Base-by-base conservation (phyloP, 2,329 filamentous ascomycete genomes). In the Chaetomium globosum region DNA sequence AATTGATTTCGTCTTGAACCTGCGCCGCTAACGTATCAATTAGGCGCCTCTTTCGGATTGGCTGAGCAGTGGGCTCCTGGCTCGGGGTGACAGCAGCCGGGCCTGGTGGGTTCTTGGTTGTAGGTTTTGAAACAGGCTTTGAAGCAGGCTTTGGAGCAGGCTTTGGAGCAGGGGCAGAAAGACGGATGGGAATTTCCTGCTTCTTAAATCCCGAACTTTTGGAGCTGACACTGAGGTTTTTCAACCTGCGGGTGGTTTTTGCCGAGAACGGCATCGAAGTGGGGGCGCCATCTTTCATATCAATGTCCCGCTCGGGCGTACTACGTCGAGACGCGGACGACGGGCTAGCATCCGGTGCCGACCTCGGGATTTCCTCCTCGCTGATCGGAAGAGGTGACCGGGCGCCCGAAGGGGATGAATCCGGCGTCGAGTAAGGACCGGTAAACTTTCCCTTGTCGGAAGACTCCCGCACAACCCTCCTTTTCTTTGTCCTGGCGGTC, bases 11-110 rank as follows among this genome's bases (percentile, higher is more conserved):
- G 4, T 77, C 74, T 16, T 76, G 74, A 39, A 73, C 76, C 68
- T 81, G 80, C 1, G 77, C 78, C 7, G 74, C 76, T 23, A 82
- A 69, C 0, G 78, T 72, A 70, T 82, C 80, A 36, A 82, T 82
- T 49, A 82, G 68, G 23, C 80, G 77, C 56, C 69, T 70, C 48
- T 70, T 71, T 46, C 70, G 68, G 19, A 66, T 65, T 21, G 46
- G 61, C 6, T 57, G 54, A 28, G 52, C 53, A 12, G 46, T n/a
- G 28, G 67, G 30, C 5, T 19, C 10, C 23, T 61, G 30, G 2
- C 36, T 10, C 10, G 31, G 46, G 8, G 61, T n/a, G 5, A 2
- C 43, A 26, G 61, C 8, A 19, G 64, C 52, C 36, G 48, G 63
- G 4, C 49, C 64, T 1, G 66, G 39, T n/a, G 63, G 51, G 36